Evolutionary conservation across 352 stramenopile species (phyloP).

Genomic region (Pythium myriotylum): DNA sequence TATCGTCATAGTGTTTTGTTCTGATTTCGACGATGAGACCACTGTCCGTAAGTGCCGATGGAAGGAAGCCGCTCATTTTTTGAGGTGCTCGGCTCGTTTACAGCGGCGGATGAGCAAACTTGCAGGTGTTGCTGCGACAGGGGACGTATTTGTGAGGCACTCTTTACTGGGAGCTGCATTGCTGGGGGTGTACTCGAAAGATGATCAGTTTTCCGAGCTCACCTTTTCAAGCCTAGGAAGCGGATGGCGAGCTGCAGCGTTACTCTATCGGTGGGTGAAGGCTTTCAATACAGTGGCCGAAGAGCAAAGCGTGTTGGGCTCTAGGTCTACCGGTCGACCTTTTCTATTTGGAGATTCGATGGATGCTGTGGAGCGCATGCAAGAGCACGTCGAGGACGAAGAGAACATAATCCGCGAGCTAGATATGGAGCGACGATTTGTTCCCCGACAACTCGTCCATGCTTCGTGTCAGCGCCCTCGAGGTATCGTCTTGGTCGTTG

Average conservation of each 20-base stretch:
- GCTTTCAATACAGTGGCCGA: conserved; percentile 43
- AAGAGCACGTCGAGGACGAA: conserved; percentile 39
- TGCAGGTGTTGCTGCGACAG: conserved; percentile 37
- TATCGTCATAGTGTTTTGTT: conserved; percentile 69
- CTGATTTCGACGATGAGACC: conserved; percentile 51
- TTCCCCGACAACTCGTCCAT: conserved; percentile 44
- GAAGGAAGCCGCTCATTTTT: conserved; percentile 60
- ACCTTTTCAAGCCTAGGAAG: conserved; percentile 50
- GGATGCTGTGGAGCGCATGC: conserved; percentile 39
- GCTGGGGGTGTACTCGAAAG: conserved; percentile 45
- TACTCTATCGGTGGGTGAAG: conserved; percentile 63
- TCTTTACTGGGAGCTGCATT: conserved; percentile 44
- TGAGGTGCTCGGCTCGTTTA: conserved; percentile 48
- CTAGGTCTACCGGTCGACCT: conserved; percentile 11
- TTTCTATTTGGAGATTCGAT: conserved; percentile 45
- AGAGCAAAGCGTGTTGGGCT: conserved; percentile 48
- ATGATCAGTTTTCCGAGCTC: conserved; percentile 48
- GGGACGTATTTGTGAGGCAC: conserved; percentile 39
- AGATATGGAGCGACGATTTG: conserved; percentile 55
- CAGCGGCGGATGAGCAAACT: conserved; percentile 54
- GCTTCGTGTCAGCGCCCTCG: conserved; percentile 47
- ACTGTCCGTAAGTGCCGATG: conserved; percentile 61
- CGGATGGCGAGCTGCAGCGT: conserved; percentile 51
- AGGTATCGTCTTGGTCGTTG: conserved; percentile 68
- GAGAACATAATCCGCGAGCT: conserved; percentile 39